These are phyloP conservation scores for Recurvomyces mirabilis DNA, from an alignment of 495 filamentous ascomycete genomes.

Conservation along the genomic window DNA sequence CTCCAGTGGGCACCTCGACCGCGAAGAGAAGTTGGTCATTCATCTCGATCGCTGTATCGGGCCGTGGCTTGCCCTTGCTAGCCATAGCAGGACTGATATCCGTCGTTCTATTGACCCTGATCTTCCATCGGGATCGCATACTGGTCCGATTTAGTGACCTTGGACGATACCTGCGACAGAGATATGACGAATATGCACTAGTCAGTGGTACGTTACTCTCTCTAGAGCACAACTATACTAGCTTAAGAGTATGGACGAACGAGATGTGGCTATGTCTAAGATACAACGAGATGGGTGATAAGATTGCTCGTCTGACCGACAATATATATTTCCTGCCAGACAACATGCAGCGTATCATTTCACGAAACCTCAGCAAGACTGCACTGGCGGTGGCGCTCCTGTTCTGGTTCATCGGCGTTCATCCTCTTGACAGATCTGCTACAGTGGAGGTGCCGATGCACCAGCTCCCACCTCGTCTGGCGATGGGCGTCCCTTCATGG, in stretches of 20 bases:
- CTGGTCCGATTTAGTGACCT: neutral
- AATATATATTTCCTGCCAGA: neutral
- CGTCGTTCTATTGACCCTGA: neutral
- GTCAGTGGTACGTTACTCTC: neutral
- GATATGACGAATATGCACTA: slow-evolving; percentile 7
- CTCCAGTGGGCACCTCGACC: no score
- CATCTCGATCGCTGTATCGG: no score
- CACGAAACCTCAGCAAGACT: neutral
- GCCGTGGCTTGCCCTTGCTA: no score
- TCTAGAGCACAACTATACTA: neutral
- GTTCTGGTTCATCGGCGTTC: neutral
- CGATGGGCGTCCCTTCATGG: neutral
- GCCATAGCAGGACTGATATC: no score
- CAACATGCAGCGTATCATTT: neutral
- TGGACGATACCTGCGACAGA: neutral
- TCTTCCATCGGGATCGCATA: neutral
- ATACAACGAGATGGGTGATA: slow-evolving; percentile 4
- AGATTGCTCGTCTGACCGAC: neutral
- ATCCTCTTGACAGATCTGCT: neutral
- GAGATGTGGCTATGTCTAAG: neutral
- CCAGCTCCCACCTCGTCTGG: neutral
- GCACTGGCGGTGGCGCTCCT: neutral
- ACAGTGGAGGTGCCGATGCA: neutral
- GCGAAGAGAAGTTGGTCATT: no score
- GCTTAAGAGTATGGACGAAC: neutral